Conservation (phyloP, 495 filamentous ascomycete species). For the Parathielavia appendiculata region DNA sequence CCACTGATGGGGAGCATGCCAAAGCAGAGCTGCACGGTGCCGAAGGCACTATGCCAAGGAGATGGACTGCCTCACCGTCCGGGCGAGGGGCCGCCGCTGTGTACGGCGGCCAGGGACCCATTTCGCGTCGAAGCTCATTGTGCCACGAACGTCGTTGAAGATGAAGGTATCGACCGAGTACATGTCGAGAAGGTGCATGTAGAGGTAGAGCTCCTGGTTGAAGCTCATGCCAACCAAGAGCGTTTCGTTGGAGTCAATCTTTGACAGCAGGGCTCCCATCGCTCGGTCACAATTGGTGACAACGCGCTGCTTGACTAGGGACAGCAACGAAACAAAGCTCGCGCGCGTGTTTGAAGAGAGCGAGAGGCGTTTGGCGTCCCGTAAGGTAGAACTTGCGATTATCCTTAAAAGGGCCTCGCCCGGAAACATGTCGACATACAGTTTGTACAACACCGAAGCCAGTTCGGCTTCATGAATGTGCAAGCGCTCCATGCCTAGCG, state of each 20-base stretch:
- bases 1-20: conserved; percentile 28
- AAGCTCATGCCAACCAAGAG: neutral
- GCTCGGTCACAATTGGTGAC: conserved; percentile 1
- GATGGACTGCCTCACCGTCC: no score
- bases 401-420: neutral
- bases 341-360: neutral
- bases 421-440: conserved; percentile 12
- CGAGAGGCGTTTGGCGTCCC: neutral
- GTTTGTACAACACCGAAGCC: neutral
- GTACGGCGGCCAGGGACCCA: conserved; percentile 5
- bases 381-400: rapidly evolving
- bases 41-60: conserved; percentile 26
- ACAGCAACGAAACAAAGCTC: conserved; percentile 4
- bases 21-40: conserved; percentile 34
- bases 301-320: conserved; percentile 3
- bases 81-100: no score
- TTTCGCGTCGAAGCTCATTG: neutral
- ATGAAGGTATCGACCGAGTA: neutral
- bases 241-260: neutral
- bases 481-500: conserved; percentile 14
- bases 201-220: conserved; percentile 1
- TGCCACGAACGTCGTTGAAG: neutral
- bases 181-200: conserved; percentile 1
- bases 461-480: neutral
- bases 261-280: neutral